Conservation (phyloP, 1,139 yeast genomes). For the Sugiyamaella novakii region DNA sequence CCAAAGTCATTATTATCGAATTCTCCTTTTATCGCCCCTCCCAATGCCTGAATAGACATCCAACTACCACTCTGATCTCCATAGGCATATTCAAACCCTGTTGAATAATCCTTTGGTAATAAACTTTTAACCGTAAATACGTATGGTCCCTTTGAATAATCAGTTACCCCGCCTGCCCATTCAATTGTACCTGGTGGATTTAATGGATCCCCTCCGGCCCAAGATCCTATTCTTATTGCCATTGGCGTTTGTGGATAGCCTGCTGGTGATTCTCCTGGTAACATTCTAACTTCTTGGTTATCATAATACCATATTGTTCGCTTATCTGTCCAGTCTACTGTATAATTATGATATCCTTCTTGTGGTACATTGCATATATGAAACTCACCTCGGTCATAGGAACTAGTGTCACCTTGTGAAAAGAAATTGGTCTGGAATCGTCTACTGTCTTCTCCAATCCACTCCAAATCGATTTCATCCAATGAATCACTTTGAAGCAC, state of each 20-base stretch:
- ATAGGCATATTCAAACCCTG: slow-evolving; percentile 70
- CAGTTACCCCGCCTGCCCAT: slow-evolving; percentile 85
- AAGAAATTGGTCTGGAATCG: slow-evolving; percentile 82
- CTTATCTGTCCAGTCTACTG: slow-evolving; percentile 78
- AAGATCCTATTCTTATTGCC: slow-evolving; percentile 65
- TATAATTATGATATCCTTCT: slow-evolving; percentile 67
- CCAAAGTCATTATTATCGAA: background rate
- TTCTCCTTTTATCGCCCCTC: slow-evolving; percentile 52
- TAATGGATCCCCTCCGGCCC: slow-evolving; percentile 80
- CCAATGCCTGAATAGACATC: slow-evolving; percentile 65
- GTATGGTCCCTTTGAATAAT: slow-evolving; percentile 66
- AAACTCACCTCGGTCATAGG: slow-evolving; percentile 77
- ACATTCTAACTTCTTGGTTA: slow-evolving; percentile 60
- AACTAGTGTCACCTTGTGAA: slow-evolving; percentile 72
- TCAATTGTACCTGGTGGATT: slow-evolving; percentile 68
- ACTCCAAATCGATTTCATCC: slow-evolving; percentile 85
- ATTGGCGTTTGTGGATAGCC: slow-evolving; percentile 78
- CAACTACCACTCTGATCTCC: slow-evolving; percentile 65
- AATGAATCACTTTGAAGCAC: slow-evolving; percentile 82
- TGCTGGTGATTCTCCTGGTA: slow-evolving; percentile 44
- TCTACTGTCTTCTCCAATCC: slow-evolving; percentile 73
- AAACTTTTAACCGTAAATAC: slow-evolving; percentile 65
- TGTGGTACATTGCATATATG: slow-evolving; percentile 57
- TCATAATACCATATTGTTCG: slow-evolving; percentile 63
- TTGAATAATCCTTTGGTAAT: slow-evolving; percentile 74